Conservation (phyloP, 495 filamentous ascomycete species). For the Aspergillus hancockii region DNA sequence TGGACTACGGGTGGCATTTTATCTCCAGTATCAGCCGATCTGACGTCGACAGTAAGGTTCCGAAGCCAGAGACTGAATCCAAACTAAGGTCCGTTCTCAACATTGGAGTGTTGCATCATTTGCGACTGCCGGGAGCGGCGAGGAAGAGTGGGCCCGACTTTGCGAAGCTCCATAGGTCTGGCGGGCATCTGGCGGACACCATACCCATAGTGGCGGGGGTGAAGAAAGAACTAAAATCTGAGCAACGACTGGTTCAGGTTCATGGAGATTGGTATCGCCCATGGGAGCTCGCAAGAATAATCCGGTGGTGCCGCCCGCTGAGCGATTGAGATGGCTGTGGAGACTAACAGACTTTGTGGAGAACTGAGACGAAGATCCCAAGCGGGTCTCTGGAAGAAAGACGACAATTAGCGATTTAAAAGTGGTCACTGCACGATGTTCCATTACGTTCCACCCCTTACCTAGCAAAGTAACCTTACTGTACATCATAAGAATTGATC, state of each 20-base stretch:
- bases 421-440: too few relatives aligned
- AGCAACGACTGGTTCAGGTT: background rate
- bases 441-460: too few relatives aligned
- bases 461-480: too few relatives aligned
- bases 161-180: background rate
- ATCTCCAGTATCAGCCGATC: conserved; percentile 12
- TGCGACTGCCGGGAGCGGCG: background rate
- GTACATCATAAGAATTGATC: too few relatives aligned
- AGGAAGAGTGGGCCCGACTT: background rate
- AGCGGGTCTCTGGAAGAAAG: too few relatives aligned
- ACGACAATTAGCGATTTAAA: too few relatives aligned
- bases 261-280: background rate
- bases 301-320: background rate
- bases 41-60: conserved; percentile 22
- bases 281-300: background rate
- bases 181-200: too few relatives aligned
- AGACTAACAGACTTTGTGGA: background rate
- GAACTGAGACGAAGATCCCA: background rate
- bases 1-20: conserved; percentile 12
- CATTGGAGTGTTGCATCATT: background rate
- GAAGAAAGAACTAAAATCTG: too few relatives aligned
- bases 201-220: too few relatives aligned
- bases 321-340: background rate
- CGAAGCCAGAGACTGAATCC: conserved; percentile 8
- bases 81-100: background rate